Evolutionary conservation across 1,139 yeast species (phyloP).

Genomic region (Arxiozyma telluris): DNA sequence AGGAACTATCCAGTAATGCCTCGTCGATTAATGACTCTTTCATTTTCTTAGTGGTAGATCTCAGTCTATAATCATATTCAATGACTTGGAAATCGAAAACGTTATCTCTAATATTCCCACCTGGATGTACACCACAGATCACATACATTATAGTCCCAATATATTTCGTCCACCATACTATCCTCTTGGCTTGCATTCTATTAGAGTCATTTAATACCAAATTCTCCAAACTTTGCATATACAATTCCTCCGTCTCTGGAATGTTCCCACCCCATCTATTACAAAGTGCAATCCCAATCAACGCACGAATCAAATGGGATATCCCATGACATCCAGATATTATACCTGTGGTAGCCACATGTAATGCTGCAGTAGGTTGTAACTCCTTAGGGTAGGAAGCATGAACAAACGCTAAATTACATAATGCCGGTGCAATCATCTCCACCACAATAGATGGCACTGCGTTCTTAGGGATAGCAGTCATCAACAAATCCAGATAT

Average conservation of each 20-base stretch:
- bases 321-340: slow-evolving; percentile 63
- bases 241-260: slow-evolving; percentile 42
- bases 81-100: slow-evolving; percentile 36
- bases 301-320: slow-evolving; percentile 55
- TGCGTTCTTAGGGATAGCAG: slow-evolving; percentile 43
- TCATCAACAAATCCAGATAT: slow-evolving; percentile 41
- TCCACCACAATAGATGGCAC: slow-evolving; percentile 49
- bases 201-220: slow-evolving; percentile 41
- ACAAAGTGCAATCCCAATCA: slow-evolving; percentile 58
- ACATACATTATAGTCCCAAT: slow-evolving; percentile 62
- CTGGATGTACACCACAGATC: slow-evolving; percentile 66
- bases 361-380: slow-evolving; percentile 61
- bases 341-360: slow-evolving; percentile 58
- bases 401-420: slow-evolving; percentile 61
- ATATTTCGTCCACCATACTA: slow-evolving; percentile 58
- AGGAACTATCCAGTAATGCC: slow-evolving; percentile 8
- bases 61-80: slow-evolving; percentile 18
- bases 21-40: slow-evolving; percentile 23
- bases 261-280: slow-evolving; percentile 71
- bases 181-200: slow-evolving; percentile 36
- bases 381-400: slow-evolving; percentile 62
- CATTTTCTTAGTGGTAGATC: slow-evolving; percentile 7
- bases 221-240: slow-evolving; percentile 37
- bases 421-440: slow-evolving; percentile 56
- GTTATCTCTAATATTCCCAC: slow-evolving; percentile 56